These are phyloP conservation scores for Fusarium nelsonii DNA, from an alignment of 2,329 filamentous ascomycete genomes.

Conservation along the genomic window DNA sequence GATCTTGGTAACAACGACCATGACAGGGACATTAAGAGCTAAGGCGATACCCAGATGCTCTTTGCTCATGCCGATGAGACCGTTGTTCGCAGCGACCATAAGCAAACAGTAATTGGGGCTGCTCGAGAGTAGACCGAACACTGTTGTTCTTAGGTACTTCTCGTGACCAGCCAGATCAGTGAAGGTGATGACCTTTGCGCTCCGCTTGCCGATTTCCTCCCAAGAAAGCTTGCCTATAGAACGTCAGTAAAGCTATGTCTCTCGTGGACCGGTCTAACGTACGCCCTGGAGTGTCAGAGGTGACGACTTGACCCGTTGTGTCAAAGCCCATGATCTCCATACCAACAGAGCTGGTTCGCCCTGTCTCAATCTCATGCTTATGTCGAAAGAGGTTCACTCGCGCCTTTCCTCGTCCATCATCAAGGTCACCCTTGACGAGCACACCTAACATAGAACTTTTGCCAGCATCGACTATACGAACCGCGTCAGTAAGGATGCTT, in stretches of 20 bases:
- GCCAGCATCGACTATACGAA: slow-evolving; percentile 82
- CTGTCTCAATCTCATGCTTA: slow-evolving; percentile 97
- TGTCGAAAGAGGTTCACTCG: slow-evolving; percentile 96
- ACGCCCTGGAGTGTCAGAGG: slow-evolving; percentile 84
- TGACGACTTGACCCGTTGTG: slow-evolving; percentile 83
- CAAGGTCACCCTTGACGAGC: slow-evolving; percentile 92
- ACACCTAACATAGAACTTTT: slow-evolving; percentile 98
- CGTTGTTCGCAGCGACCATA: slow-evolving; percentile 99
- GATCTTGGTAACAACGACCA: slow-evolving; percentile 98
- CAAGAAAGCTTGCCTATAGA: slow-evolving; percentile 78
- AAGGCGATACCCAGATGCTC: slow-evolving; percentile 96
- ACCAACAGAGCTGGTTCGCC: slow-evolving; percentile 93
- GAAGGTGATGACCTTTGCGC: slow-evolving; percentile 96
- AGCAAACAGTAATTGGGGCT: slow-evolving; percentile 97
- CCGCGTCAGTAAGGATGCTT: slow-evolving; percentile 25
- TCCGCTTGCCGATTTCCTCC: slow-evolving; percentile 97
- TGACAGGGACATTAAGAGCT: slow-evolving; percentile 94
- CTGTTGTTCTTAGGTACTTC: slow-evolving; percentile 92
- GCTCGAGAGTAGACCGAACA: slow-evolving; percentile 93
- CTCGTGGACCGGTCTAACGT: slow-evolving; percentile 56
- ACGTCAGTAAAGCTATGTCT: slow-evolving; percentile 26
- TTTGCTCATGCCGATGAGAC: slow-evolving; percentile 97
- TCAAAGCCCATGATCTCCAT: slow-evolving; percentile 99
- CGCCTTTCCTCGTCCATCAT: slow-evolving; percentile 93
- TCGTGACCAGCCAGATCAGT: slow-evolving; percentile 96